Conservation (phyloP, 305 asterid species). For the Fraxinus paxiana region DNA sequence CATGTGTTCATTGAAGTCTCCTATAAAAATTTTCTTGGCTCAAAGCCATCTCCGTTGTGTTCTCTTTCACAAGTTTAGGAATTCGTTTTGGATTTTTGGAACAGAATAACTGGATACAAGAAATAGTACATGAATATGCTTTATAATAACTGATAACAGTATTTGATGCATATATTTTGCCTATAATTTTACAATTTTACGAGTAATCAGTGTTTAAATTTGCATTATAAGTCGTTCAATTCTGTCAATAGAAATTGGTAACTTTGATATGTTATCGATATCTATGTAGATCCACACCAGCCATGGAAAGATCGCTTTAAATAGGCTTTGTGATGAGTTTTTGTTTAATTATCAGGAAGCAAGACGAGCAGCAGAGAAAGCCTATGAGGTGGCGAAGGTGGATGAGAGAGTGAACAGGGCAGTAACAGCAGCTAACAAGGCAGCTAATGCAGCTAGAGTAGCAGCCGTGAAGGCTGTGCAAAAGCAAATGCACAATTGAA, state of each 20-base stretch:
- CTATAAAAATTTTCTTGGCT: background rate
- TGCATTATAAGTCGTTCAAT: background rate
- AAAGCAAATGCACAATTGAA: constrained; percentile 70
- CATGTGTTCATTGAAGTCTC: background rate
- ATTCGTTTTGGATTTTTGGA: background rate
- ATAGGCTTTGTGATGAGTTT: constrained; percentile 4
- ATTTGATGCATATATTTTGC: background rate
- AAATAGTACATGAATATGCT: background rate
- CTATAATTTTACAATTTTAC: background rate
- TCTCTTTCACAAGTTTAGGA: background rate
- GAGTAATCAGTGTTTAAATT: background rate
- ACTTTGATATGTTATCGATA: background rate
- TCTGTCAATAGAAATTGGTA: background rate
- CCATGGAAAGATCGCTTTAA: background rate
- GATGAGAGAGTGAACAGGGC: constrained; percentile 83
- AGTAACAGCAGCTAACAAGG: constrained; percentile 63
- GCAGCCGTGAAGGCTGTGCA: constrained; percentile 84
- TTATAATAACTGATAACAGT: background rate
- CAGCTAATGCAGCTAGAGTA: constrained; percentile 91
- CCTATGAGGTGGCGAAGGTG: constrained; percentile 73
- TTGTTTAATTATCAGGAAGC: constrained; percentile 55
- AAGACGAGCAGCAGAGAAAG: constrained; percentile 66
- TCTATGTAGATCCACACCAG: background rate
- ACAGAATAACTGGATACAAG: background rate
- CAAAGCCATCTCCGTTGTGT: background rate